Conservation (phyloP, 345 rosid species). For the Reutealis trisperma region DNA sequence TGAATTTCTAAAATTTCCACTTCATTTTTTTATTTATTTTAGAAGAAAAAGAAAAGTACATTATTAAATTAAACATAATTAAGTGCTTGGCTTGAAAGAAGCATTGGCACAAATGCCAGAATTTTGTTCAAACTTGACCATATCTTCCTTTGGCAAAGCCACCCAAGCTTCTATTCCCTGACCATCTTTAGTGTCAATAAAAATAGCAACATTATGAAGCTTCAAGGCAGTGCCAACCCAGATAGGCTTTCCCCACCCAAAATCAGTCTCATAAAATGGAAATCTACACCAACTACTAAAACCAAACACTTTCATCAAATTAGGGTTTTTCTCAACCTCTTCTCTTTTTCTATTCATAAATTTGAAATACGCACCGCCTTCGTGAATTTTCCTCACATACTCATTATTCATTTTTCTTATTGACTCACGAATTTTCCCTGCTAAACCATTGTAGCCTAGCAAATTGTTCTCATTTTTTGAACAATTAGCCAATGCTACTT, state of each 20-base stretch:
- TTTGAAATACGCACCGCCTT: neutral
- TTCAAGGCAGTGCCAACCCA: slow-evolving; percentile 21
- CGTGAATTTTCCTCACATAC: slow-evolving; percentile 24
- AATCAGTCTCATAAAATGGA: slow-evolving; percentile 32
- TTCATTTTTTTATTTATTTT: too few species aligned
- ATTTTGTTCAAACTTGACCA: slow-evolving; percentile 23
- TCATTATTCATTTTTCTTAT: slow-evolving; percentile 13
- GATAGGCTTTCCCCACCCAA: slow-evolving; percentile 37
- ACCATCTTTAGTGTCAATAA: slow-evolving; percentile 22
- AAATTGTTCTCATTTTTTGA: neutral
- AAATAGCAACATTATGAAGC: slow-evolving; percentile 7
- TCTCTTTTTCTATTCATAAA: neutral
- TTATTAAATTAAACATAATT: neutral
- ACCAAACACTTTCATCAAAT: neutral
- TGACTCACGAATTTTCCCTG: slow-evolving; percentile 17
- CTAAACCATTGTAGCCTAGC: neutral
- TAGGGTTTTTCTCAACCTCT: neutral
- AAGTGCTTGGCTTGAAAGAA: slow-evolving; percentile 15
- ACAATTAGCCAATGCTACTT: slow-evolving; percentile 20
- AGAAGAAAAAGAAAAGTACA: too few species aligned
- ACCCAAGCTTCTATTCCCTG: slow-evolving; percentile 39
- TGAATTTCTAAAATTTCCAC: neutral
- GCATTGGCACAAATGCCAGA: slow-evolving; percentile 22
- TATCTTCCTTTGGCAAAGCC: slow-evolving; percentile 21
- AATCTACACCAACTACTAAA: slow-evolving; percentile 31